A percentile compares a stretch with the other conserved stretches of the same genome.
phyloP scores from a whole-genome alignment of 805 yeast species.

The Monosporozyma solicola region DNA sequence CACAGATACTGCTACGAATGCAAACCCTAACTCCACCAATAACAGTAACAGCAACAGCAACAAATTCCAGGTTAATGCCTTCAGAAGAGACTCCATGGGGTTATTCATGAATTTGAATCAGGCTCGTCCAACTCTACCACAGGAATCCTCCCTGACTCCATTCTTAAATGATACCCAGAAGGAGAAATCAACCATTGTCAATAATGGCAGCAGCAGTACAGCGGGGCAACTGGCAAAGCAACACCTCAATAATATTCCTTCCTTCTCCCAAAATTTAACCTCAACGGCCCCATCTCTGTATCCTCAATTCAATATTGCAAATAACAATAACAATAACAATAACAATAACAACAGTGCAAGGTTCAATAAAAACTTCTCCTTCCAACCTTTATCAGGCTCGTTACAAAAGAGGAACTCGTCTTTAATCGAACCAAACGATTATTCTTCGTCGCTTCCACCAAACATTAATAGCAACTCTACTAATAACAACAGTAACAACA shows the following conservation, averaged over 20 bases:
- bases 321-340: neutral
- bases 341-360: neutral
- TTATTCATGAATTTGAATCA: constrained; percentile 17
- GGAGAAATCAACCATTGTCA: constrained; percentile 3
- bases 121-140: constrained; percentile 5
- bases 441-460: neutral
- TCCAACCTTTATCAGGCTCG: neutral
- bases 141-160: constrained; percentile 16
- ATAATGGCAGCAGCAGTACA: constrained; percentile 30
- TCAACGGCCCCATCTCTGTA: neutral
- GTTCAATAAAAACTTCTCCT: neutral
- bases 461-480: neutral
- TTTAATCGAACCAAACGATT: constrained; percentile 16
- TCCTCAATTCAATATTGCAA: neutral
- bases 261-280: neutral
- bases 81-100: constrained; percentile 18
- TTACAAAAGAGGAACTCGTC: constrained; percentile 19
- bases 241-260: neutral
- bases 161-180: constrained; percentile 6
- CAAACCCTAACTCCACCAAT: neutral
- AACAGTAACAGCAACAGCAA: neutral
- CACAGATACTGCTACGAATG: neutral
- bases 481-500: neutral
- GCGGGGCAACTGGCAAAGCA: neutral
- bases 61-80: constrained; percentile 5